Percentiles rank a stretch among this genome's conserved stretches.
Conservation (phyloP, 257 asterid species). For the Solanum rostratum region DNA sequence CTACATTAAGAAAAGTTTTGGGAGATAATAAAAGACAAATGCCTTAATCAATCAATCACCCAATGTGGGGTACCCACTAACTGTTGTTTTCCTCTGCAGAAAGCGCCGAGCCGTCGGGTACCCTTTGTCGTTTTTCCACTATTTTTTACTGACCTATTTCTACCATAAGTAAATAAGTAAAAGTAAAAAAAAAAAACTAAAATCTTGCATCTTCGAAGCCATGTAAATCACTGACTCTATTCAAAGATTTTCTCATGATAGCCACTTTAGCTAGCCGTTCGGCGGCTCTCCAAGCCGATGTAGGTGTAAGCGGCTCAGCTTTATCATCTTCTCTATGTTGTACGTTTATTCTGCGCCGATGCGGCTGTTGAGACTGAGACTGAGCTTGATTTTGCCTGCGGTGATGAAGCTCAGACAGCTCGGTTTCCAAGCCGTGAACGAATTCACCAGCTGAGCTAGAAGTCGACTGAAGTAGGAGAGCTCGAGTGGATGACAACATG, state of each 20-base stretch:
- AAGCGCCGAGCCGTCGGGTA: constrained; percentile 36
- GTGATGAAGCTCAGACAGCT: constrained; percentile 47
- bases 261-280: constrained; percentile 99
- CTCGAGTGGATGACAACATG: constrained; percentile 70
- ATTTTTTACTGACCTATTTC: neutral
- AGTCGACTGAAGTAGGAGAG: constrained; percentile 52
- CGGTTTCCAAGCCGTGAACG: constrained; percentile 67
- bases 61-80: constrained; percentile 13
- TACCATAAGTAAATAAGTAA: neutral
- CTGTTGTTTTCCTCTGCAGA: constrained; percentile 23
- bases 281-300: constrained; percentile 99
- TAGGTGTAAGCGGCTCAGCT: constrained; percentile 86
- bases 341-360: constrained; percentile 14
- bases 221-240: constrained; percentile 91
- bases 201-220: constrained; percentile 98
- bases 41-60: constrained; percentile 25
- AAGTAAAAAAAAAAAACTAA: constrained; percentile 15
- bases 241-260: constrained; percentile 83
- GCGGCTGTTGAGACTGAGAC: neutral
- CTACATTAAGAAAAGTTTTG: constrained; percentile 7
- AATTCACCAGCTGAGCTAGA: constrained; percentile 58
- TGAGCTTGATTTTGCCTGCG: constrained; percentile 24
- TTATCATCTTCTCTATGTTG: constrained; percentile 32
- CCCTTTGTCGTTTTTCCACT: constrained; percentile 3
- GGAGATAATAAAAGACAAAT: constrained; percentile 16